Percentiles rank a stretch among this genome's conserved stretches.
phyloP scores from a whole-genome alignment of 176 grass and related monocot genomes.

The Guadua angustifolia region DNA sequence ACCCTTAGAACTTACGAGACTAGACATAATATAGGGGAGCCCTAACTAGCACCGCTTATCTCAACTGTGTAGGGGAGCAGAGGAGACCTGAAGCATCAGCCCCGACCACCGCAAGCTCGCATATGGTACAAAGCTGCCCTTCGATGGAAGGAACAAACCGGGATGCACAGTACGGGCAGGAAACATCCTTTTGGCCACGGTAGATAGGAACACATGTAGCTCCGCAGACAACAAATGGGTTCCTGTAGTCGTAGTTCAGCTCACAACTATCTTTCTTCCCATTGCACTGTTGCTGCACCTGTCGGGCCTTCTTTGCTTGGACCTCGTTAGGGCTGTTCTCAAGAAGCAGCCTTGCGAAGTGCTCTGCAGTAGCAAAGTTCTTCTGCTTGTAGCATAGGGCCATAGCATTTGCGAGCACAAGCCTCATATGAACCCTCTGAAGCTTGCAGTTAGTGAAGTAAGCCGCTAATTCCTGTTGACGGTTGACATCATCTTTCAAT shows the following conservation, averaged over 20 bases:
- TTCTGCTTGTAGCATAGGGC: constrained; percentile 69
- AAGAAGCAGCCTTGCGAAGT: constrained; percentile 90
- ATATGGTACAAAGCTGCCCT: constrained; percentile 91
- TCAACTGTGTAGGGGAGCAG: constrained; percentile 81
- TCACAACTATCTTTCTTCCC: constrained; percentile 65
- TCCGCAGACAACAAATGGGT: constrained; percentile 94
- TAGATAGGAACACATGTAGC: constrained; percentile 85
- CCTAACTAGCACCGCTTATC: constrained; percentile 64
- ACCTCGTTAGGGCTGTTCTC: constrained; percentile 75
- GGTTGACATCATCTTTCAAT: constrained; percentile 61
- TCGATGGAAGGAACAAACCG: constrained; percentile 66
- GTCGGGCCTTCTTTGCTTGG: constrained; percentile 81
- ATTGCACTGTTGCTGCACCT: constrained; percentile 68
- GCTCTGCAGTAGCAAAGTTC: constrained; percentile 71
- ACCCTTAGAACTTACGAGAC: constrained; percentile 41
- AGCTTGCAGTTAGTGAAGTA: constrained; percentile 99
- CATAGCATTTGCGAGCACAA: constrained; percentile 84
- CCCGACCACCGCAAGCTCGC: constrained; percentile 74
- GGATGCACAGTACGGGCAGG: constrained; percentile 82
- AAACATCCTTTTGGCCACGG: constrained; percentile 91
- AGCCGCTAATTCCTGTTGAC: constrained; percentile 86
- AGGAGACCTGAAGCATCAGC: constrained; percentile 90
- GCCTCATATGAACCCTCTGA: constrained; percentile 87
- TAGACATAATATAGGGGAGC: constrained; percentile 56
- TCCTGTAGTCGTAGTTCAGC: constrained; percentile 92